Evolutionary conservation across 169 alveolate species (phyloP).

Genomic region (Cryptosporidium xiaoi): DNA sequence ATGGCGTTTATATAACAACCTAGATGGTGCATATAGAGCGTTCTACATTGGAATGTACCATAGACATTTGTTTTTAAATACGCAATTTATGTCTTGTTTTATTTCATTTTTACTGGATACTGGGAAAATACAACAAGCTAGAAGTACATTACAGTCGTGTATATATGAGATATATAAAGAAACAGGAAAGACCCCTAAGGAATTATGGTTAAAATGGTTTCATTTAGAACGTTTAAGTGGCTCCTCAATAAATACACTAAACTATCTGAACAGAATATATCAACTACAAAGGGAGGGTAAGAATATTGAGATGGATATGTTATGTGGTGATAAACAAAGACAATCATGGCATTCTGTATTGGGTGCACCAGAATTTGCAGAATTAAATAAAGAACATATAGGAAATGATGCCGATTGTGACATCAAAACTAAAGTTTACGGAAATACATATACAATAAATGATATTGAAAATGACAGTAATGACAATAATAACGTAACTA

Average conservation of each 20-base stretch:
- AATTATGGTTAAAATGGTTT: conserved; percentile 63
- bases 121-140: conserved; percentile 63
- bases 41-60: conserved; percentile 67
- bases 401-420: conserved; percentile 38
- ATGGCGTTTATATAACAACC: conserved; percentile 59
- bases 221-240: conserved; percentile 59
- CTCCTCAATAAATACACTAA: conserved; percentile 51
- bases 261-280: conserved; percentile 43
- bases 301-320: conserved; percentile 62
- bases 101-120: conserved; percentile 62
- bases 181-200: conserved; percentile 58
- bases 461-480: conserved; percentile 15
- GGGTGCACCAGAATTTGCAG: conserved; percentile 72
- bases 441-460: conserved; percentile 11
- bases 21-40: conserved; percentile 53
- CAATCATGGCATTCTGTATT: conserved; percentile 53
- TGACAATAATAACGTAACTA: background rate
- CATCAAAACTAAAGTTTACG: conserved; percentile 49
- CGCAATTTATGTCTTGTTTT: conserved; percentile 58
- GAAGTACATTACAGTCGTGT: conserved; percentile 57
- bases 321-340: conserved; percentile 27
- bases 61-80: conserved; percentile 57
- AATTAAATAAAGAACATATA: conserved; percentile 42
- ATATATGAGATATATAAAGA: conserved; percentile 63
- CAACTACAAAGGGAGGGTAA: conserved; percentile 61